phyloP scores from a whole-genome alignment of 2,329 filamentous ascomycete species.

The Pleomassaria siparia region DNA sequence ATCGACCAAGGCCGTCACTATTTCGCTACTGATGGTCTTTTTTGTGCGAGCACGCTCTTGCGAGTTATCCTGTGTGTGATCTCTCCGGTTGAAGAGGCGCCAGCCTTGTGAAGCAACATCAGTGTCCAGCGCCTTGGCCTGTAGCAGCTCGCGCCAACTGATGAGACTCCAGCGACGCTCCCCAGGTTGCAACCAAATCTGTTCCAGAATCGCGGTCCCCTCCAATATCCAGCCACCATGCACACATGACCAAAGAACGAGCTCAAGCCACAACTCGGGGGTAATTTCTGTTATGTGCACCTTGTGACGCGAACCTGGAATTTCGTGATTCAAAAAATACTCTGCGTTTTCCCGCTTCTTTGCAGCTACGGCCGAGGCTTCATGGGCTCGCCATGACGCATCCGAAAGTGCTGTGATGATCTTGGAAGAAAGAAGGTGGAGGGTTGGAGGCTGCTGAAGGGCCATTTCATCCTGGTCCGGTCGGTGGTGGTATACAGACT shows the following conservation, averaged over 20 bases:
- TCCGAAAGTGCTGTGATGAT: slow-evolving; percentile 54
- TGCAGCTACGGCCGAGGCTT: slow-evolving; percentile 34
- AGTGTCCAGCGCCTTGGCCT: slow-evolving; percentile 28
- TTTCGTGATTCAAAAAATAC: slow-evolving; percentile 47
- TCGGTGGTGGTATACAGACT: slow-evolving; percentile 47
- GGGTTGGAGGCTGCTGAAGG: slow-evolving; percentile 50
- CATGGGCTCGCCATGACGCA: slow-evolving; percentile 52
- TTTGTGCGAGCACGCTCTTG: slow-evolving; percentile 36
- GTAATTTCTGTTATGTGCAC: slow-evolving; percentile 44
- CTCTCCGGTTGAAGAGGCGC: slow-evolving; percentile 26
- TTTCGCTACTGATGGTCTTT: slow-evolving; percentile 59
- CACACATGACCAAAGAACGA: slow-evolving; percentile 55
- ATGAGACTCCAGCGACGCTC: slow-evolving; percentile 33
- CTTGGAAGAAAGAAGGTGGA: slow-evolving; percentile 50
- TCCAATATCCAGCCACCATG: slow-evolving; percentile 51
- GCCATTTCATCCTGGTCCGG: slow-evolving; percentile 37
- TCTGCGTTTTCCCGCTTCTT: slow-evolving; percentile 36
- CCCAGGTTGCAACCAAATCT: slow-evolving; percentile 23
- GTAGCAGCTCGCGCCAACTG: slow-evolving; percentile 48
- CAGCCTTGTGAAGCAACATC: slow-evolving; percentile 18
- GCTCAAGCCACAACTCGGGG: slow-evolving; percentile 54
- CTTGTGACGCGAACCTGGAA: slow-evolving; percentile 47
- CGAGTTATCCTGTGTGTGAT: slow-evolving; percentile 17
- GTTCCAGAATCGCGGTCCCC: slow-evolving; percentile 44
- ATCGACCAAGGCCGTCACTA: slow-evolving; percentile 58